Percentiles rank a stretch among this genome's conserved stretches.
phyloP scores from a whole-genome alignment of 176 grass and related monocot species.

The Tillandsia fasciculata region DNA sequence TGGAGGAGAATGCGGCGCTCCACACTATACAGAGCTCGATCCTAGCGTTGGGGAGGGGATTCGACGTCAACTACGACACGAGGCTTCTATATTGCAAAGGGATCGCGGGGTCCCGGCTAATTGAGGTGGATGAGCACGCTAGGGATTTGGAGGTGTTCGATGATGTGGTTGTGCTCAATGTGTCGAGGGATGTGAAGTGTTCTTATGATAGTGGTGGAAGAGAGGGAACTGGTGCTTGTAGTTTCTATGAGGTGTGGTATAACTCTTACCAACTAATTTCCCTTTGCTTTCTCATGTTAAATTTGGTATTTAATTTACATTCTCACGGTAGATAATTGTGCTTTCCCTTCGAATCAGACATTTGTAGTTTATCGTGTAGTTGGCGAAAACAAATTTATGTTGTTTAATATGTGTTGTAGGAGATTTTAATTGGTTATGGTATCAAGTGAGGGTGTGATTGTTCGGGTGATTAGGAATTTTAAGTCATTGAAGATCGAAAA shows the following conservation, averaged over 20 bases:
- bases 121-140: conserved; percentile 26
- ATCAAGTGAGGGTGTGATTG: no score
- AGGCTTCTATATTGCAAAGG: conserved; percentile 59
- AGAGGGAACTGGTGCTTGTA: conserved; percentile 29
- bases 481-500: no score
- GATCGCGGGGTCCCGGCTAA: conserved; percentile 20
- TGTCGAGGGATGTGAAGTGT: conserved; percentile 34
- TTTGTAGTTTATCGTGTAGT: neutral
- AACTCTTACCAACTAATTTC: conserved; percentile 3
- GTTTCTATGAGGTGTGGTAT: conserved; percentile 37
- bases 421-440: no score
- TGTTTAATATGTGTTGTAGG: conserved; percentile 1
- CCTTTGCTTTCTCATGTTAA: neutral
- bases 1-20: conserved; percentile 38
- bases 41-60: conserved; percentile 39
- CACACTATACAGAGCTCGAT: conserved; percentile 29
- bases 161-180: conserved; percentile 16
- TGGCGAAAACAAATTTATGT: no score
- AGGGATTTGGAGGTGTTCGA: conserved; percentile 28
- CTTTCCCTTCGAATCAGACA: no score
- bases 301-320: neutral
- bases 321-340: no score
- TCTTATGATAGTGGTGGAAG: conserved; percentile 6
- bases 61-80: conserved; percentile 44
- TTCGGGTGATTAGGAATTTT: no score